Conservation (phyloP, 192 early-diverging fungal genomes). For the Coemansia sp. region DNA sequence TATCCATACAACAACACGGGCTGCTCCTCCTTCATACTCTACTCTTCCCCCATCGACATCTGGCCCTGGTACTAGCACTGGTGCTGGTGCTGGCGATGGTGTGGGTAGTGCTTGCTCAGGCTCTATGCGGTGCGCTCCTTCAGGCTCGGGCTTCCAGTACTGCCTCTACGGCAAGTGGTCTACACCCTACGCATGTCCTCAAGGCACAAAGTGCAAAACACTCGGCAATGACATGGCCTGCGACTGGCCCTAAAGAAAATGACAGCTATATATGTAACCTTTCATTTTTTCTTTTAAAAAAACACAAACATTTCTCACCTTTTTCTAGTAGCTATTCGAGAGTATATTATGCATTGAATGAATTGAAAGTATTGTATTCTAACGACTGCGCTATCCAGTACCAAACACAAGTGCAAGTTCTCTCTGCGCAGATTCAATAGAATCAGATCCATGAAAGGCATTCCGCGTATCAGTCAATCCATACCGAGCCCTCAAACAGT, state of each 20-base stretch:
- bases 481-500: constrained; percentile 57
- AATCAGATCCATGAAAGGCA: constrained; percentile 74
- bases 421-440: constrained; percentile 51
- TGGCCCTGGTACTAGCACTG: too few species aligned
- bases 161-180: constrained; percentile 17
- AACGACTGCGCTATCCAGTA: too few species aligned
- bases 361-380: too few species aligned
- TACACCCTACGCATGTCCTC: constrained; percentile 3
- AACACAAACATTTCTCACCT: neutral
- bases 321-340: too few species aligned
- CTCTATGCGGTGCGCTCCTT: constrained; percentile 5
- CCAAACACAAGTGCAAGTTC: constrained; percentile 64
- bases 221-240: constrained; percentile 10
- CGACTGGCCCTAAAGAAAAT: constrained; percentile 10
- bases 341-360: too few species aligned
- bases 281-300: constrained; percentile 3
- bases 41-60: too few species aligned
- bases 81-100: too few species aligned
- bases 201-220: constrained; percentile 13
- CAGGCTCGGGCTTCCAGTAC: constrained; percentile 14
- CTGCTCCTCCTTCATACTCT: too few species aligned
- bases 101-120: neutral
- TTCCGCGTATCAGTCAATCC: constrained; percentile 74
- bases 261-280: neutral
- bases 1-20: too few species aligned